phyloP scores from a whole-genome alignment of 495 filamentous ascomycete species.

The Rostrohypoxylon terebratum region DNA sequence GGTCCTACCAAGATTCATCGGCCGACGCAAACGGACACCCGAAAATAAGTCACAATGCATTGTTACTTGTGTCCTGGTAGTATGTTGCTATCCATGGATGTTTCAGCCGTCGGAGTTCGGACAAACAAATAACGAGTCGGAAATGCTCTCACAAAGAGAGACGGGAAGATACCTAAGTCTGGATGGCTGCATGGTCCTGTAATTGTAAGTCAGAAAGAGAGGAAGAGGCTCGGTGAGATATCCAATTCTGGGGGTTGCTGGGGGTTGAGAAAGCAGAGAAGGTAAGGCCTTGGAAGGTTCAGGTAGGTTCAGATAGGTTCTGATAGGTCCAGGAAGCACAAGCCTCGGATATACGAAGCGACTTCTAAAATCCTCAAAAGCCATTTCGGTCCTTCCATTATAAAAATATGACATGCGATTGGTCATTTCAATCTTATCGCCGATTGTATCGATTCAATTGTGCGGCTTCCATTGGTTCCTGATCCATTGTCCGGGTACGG shows the following conservation, averaged over 20 bases:
- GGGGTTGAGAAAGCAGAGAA: conserved; percentile 19
- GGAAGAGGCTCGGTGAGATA: conserved; percentile 12
- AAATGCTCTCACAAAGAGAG: conserved; percentile 25
- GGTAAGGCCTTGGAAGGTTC: no score
- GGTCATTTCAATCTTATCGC: conserved; percentile 37
- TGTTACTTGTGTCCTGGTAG: background rate
- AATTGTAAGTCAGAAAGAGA: background rate
- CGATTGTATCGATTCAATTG: conserved; percentile 13
- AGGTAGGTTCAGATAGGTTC: no score
- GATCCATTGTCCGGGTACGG: conserved; percentile 4
- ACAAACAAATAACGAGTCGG: conserved; percentile 32
- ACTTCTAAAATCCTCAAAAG: background rate
- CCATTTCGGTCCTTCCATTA: conserved; percentile 24
- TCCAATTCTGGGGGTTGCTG: background rate
- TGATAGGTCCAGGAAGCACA: background rate
- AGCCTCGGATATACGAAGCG: conserved; percentile 40
- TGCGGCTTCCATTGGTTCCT: conserved; percentile 1
- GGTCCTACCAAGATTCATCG: conserved; percentile 36
- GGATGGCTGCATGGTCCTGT: no score
- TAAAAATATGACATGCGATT: conserved; percentile 28
- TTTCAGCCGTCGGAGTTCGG: conserved; percentile 39
- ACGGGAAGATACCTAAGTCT: conserved; percentile 3
- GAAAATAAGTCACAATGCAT: conserved; percentile 4
- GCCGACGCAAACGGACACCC: conserved; percentile 35
- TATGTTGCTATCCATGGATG: background rate